Percentiles rank a stretch among this genome's conserved stretches.
Evolutionary conservation across 208 protist genomes (phyloP).

Genomic region (Wallacemonas sp.): DNA sequence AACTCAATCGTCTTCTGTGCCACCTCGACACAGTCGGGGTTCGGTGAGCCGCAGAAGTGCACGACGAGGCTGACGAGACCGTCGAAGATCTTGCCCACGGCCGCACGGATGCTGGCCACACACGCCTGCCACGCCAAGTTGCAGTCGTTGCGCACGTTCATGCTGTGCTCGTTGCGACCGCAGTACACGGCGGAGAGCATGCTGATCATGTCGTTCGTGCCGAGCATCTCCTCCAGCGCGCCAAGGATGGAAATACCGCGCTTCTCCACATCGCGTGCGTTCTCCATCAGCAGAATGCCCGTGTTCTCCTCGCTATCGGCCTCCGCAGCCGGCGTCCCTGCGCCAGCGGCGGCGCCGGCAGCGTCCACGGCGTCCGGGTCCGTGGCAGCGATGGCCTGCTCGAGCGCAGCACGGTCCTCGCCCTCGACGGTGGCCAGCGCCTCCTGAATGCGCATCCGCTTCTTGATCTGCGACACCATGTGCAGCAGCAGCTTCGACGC

Average conservation of each 20-base stretch:
- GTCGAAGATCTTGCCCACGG: constrained; percentile 89
- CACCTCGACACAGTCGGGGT: constrained; percentile 85
- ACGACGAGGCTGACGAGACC: constrained; percentile 70
- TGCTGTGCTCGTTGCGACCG: constrained; percentile 83
- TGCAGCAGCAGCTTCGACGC: constrained; percentile 88
- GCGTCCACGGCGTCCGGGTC: constrained; percentile 30
- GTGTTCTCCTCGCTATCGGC: constrained; percentile 16
- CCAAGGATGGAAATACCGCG: constrained; percentile 83
- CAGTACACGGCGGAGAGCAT: constrained; percentile 85
- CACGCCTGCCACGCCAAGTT: constrained; percentile 90
- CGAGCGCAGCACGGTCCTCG: constrained; percentile 28
- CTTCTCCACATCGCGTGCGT: constrained; percentile 85
- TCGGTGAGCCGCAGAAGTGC: constrained; percentile 71
- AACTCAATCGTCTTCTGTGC: constrained; percentile 88
- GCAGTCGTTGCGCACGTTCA: constrained; percentile 69
- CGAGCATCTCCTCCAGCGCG: constrained; percentile 80
- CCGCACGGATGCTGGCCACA: constrained; percentile 85
- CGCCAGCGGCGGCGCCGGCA: constrained; percentile 15
- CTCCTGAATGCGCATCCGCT: constrained; percentile 84
- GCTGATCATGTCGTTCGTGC: constrained; percentile 65
- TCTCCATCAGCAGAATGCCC: constrained; percentile 71
- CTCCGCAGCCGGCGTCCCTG: too few species aligned
- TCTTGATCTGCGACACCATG: constrained; percentile 83
- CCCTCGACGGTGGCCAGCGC: constrained; percentile 23
- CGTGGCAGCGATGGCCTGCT: constrained; percentile 25